Evolutionary conservation across 2,329 filamentous ascomycete species (phyloP).

Genomic region (Botryotinia globosa): DNA sequence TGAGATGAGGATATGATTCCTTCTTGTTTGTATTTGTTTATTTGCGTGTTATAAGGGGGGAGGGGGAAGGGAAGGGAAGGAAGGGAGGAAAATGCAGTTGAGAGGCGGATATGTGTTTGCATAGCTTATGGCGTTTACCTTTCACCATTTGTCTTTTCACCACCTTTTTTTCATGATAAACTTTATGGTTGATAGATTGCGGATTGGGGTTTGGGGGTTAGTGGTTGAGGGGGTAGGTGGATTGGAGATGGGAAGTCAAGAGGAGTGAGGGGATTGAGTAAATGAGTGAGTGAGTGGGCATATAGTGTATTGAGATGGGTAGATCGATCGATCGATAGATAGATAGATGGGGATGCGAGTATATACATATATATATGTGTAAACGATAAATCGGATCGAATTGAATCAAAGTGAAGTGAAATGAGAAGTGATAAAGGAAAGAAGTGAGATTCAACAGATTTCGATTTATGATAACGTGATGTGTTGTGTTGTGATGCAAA

Average conservation of each 20-base stretch:
- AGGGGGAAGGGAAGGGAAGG: background rate
- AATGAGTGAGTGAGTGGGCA: background rate
- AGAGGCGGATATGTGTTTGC: background rate
- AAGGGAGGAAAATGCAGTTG: background rate
- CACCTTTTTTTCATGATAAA: background rate
- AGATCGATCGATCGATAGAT: background rate
- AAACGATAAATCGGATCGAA: background rate
- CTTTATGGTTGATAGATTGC: background rate
- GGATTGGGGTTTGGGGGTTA: background rate
- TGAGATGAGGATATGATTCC: background rate
- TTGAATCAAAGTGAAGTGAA: background rate
- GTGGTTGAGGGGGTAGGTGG: background rate
- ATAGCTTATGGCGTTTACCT: background rate
- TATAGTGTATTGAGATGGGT: background rate
- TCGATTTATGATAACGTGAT: background rate
- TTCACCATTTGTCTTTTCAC: background rate
- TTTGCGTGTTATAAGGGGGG: background rate
- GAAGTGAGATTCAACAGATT: background rate
- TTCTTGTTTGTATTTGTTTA: background rate
- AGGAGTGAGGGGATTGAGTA: background rate
- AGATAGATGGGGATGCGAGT: constrained; percentile 43
- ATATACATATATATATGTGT: background rate
- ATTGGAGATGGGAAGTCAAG: background rate
- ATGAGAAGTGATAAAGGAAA: background rate
- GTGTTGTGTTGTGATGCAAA: background rate